Percentiles rank a stretch among this genome's conserved stretches.
phyloP scores from a whole-genome alignment of 2,329 filamentous ascomycete genomes.

The Cladosporium sp. region DNA sequence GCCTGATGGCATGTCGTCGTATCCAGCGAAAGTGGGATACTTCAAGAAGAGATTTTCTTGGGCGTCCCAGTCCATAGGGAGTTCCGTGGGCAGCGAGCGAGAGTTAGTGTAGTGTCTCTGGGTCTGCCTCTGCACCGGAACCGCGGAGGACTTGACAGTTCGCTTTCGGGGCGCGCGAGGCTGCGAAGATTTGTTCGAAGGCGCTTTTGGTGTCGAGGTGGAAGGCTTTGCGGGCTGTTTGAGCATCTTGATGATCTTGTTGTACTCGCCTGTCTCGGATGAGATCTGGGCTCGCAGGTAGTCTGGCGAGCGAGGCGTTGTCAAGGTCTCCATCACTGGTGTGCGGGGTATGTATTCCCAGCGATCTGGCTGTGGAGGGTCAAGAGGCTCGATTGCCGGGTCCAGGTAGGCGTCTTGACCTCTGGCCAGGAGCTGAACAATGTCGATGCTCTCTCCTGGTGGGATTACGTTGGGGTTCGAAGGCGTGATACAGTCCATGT shows the following conservation, averaged over 20 bases:
- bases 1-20: slow-evolving; percentile 11
- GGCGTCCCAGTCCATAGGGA: slow-evolving; percentile 22
- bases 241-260: slow-evolving; percentile 66
- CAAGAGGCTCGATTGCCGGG: slow-evolving; percentile 58
- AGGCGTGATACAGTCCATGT: slow-evolving; percentile 96
- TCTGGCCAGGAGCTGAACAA: slow-evolving; percentile 73
- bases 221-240: slow-evolving; percentile 21
- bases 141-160: background rate
- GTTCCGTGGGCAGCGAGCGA: slow-evolving; percentile 7
- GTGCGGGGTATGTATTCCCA: slow-evolving; percentile 70
- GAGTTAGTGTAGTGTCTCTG: slow-evolving; percentile 6
- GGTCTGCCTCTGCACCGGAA: background rate
- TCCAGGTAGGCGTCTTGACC: slow-evolving; percentile 70
- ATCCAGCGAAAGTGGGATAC: background rate
- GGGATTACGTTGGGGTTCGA: slow-evolving; percentile 77
- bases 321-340: slow-evolving; percentile 74
- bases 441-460: slow-evolving; percentile 85
- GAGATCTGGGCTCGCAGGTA: slow-evolving; percentile 87
- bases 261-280: slow-evolving; percentile 71
- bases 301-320: slow-evolving; percentile 37
- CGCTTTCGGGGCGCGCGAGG: slow-evolving; percentile 14
- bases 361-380: slow-evolving; percentile 61
- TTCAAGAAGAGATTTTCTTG: slow-evolving; percentile 18
- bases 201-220: background rate
- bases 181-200: background rate